These are phyloP conservation scores for Piper longum DNA, from an alignment of 164 flowering plant genomes.

Conservation along the genomic window DNA sequence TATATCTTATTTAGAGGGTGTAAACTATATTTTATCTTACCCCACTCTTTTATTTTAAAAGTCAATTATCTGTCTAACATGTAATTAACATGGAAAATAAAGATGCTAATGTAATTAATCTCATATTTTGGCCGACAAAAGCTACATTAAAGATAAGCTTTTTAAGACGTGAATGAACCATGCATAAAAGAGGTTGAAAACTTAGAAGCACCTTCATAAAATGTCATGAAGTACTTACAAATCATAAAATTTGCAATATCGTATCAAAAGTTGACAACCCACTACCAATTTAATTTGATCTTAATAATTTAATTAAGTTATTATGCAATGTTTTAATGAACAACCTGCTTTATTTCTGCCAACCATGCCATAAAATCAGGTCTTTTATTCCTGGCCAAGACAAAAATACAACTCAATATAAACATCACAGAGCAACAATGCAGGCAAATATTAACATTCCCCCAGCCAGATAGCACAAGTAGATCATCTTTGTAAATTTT, in stretches of 20 bases:
- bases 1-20: neutral
- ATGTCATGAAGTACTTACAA: neutral
- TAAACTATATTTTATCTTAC: too few species aligned
- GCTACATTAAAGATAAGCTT: neutral
- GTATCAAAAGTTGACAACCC: too few species aligned
- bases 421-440: neutral
- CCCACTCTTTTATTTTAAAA: neutral
- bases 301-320: neutral
- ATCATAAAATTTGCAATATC: too few species aligned
- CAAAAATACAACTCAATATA: neutral
- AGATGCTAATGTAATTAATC: neutral
- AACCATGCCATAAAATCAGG: constrained; percentile 99
- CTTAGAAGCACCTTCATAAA: too few species aligned
- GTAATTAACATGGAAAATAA: too few species aligned
- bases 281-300: neutral
- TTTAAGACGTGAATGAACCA: neutral
- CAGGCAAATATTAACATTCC: neutral
- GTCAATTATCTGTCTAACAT: neutral
- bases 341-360: constrained; percentile 80
- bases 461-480: neutral
- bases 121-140: too few species aligned
- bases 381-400: constrained; percentile 64
- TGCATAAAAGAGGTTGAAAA: neutral
- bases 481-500: neutral
- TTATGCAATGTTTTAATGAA: neutral